These are phyloP conservation scores for Talaromyces marneffei DNA, from an alignment of 2,329 filamentous ascomycete species.

Conservation along the genomic window DNA sequence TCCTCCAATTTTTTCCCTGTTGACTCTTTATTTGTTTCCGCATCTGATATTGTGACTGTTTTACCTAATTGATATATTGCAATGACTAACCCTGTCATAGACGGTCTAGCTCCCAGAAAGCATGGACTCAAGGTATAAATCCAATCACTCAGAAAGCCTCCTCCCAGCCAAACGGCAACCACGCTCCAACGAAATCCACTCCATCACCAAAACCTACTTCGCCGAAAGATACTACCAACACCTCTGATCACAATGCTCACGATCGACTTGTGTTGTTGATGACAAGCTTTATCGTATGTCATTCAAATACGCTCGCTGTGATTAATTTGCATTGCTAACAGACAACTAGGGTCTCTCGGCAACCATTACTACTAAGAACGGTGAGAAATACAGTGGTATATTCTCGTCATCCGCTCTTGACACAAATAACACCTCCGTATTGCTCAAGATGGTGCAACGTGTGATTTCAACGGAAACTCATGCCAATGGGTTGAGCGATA, in stretches of 20 bases:
- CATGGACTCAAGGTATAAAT: slow-evolving; percentile 57
- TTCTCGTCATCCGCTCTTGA: slow-evolving; percentile 54
- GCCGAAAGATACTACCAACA: slow-evolving; percentile 44
- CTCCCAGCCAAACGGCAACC: slow-evolving; percentile 50
- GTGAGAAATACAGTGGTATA: slow-evolving; percentile 57
- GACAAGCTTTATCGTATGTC: slow-evolving; percentile 54
- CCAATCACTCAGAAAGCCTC: slow-evolving; percentile 54
- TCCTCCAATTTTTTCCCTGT: background rate
- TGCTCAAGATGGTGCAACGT: slow-evolving; percentile 62
- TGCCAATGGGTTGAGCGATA: slow-evolving; percentile 39
- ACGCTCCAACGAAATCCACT: slow-evolving; percentile 39
- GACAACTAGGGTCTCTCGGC: slow-evolving; percentile 48
- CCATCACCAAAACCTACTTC: slow-evolving; percentile 33
- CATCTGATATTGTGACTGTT: background rate
- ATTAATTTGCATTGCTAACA: slow-evolving; percentile 18
- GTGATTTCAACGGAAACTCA: slow-evolving; percentile 32
- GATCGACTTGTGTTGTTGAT: slow-evolving; percentile 56
- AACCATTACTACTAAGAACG: slow-evolving; percentile 53
- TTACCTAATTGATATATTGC: background rate
- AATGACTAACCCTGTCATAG: slow-evolving; percentile 24
- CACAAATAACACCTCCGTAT: slow-evolving; percentile 48
- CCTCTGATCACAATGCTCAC: slow-evolving; percentile 53
- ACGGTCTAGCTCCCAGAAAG: slow-evolving; percentile 53
- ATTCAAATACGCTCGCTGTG: background rate
- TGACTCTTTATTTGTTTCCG: background rate